Base-by-base conservation (phyloP, 129 eudicot species). In the Artemisia tridentata region DNA sequence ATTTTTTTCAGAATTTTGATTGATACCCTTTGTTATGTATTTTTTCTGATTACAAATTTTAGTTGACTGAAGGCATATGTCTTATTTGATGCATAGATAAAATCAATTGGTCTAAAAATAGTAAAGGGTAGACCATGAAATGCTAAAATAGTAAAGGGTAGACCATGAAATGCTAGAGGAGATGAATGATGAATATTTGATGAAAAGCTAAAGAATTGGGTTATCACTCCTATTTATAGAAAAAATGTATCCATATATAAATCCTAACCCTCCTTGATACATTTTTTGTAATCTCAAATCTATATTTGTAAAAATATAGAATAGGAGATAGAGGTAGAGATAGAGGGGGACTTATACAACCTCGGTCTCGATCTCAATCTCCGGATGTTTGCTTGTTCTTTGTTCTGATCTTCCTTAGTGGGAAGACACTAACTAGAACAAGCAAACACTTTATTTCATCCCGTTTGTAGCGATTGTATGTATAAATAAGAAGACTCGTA, bases 311-410 rank as follows among this genome's bases (percentile, higher is more conserved):
- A 38, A 38, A 38, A 68, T 52, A 70, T 61, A 43, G 15, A 61
- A 61, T 63, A 77, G 72, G 81, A 77, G 81, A 77, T 63, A 64
- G 77, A 54, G 71, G 54, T 53, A 71, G 68, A 27, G 25, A 70
- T 70, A 38, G 54, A 55, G 74, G 74, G 70, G 71, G 65, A 55
- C 19, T 49, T 4, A 55, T 27, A 17, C 11, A 53, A 21, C 72
- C 71, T 77, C 75, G 18, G 21, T 77, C 80, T 69, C 75, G 23
- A 38, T 68, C 74, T 67, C 69, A 72, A 17, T 77, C 76, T 77
- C 67, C 63, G 7, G 18, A 17, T n/a, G 77, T 78, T 78, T 78
- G 81, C 77, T 78, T 78, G 72, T 71, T 71, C 81, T 65, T 25
- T 13, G 21, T 29, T 48, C 16, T 41, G 38, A 34, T 53, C 55